Conservation (phyloP, 2,329 filamentous ascomycete genomes). For the Aspergillus piperis region DNA sequence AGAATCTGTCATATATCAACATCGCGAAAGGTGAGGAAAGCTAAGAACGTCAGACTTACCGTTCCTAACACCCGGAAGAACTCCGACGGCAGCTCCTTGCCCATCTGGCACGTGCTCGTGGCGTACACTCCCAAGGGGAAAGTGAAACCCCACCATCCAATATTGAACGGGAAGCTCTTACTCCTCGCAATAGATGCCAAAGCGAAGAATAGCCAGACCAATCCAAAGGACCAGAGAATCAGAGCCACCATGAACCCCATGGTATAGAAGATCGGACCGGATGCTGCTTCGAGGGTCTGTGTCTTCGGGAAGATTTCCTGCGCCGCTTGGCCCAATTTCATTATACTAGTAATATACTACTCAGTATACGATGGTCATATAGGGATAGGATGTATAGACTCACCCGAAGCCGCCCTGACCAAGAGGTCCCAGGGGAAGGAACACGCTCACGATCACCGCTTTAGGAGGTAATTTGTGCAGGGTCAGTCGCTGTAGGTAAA, state of each 20-base stretch:
- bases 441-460: conserved; percentile 68
- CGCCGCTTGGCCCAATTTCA: conserved; percentile 54
- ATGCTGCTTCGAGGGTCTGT: conserved; percentile 30
- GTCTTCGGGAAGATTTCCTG: conserved; percentile 37
- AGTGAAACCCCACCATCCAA: conserved; percentile 64
- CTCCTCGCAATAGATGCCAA: conserved; percentile 36
- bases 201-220: conserved; percentile 46
- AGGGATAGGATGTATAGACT: conserved; percentile 7
- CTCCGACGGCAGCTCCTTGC: conserved; percentile 53
- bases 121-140: conserved; percentile 62
- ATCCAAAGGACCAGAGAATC: conserved; percentile 43
- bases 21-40: neutral
- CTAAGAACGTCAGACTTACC: conserved; percentile 24
- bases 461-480: conserved; percentile 68
- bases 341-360: conserved; percentile 33
- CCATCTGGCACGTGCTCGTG: conserved; percentile 45
- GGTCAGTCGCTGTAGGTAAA: conserved; percentile 70
- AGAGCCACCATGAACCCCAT: conserved; percentile 40
- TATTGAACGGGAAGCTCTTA: conserved; percentile 58
- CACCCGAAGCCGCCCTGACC: conserved; percentile 65
- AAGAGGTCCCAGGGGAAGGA: conserved; percentile 67
- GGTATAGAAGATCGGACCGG: conserved; percentile 37
- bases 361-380: neutral
- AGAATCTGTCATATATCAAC: conserved; percentile 43
- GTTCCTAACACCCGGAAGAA: conserved; percentile 62